Evolutionary conservation across 2,329 filamentous ascomycete genomes (phyloP), one percentile per base, ranked within the genome.

Genomic region (Bipolaris bicolor): DNA sequence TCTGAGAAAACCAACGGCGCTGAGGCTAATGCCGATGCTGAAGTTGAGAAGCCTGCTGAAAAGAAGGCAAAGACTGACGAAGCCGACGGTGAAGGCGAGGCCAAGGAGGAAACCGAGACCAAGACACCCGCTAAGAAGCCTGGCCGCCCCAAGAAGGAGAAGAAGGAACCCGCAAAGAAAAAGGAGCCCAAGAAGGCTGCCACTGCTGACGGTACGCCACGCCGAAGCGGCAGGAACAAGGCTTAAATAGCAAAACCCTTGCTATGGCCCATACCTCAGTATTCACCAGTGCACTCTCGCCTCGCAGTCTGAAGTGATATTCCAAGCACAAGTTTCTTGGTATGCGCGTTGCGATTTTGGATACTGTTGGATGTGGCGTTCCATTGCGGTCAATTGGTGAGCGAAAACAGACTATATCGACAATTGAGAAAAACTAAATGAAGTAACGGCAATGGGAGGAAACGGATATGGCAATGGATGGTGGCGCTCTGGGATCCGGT

Each of bases 141-240:
- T 48, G 79, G 79, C 40, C 74, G 78, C 41, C 78, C 79, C 31
- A 79, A 70, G 63, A 71, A 71, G 51, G 72, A 76, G 43, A 75
- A 79, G 71, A 79, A 78, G 55, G 74, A 79, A 46, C 67, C 75
- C 29, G 70, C 62, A 15, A 68, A 69, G 65, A 81, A 82, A 73
- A 77, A 75, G 62, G 69, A 77, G 64, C 76, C 80, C 29, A 82
- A 83, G 77, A 78, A 78, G 65, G 79, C 81, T 33, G 80, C 81
- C 10, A 82, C 81, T 29, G 80, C 77, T 49, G 74, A 77, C 52
- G 80, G 81, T 41, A 74, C 81, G 72, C 80, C 80, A 26, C 70
- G 81, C 55, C 78, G 81, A 52, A 81, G 79, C 46, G 76, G 73
- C 24, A 73, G 81, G 55, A 79, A 79, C 63, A 71, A 60, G 61